Evolutionary conservation across 768 basidiomycete genomes (phyloP).

Genomic region (Suillus fuscotomentosus): DNA sequence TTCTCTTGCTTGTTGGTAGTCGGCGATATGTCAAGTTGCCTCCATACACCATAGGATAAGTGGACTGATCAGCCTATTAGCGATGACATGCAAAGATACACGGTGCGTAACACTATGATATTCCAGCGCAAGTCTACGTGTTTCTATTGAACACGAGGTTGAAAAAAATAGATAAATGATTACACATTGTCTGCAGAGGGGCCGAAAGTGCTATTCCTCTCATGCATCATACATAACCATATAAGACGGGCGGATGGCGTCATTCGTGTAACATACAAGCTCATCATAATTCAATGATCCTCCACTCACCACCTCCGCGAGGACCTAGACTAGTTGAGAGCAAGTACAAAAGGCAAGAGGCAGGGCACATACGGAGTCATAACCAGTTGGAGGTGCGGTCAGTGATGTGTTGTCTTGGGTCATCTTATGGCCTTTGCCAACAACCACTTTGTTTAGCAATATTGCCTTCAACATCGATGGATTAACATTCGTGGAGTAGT

Average conservation of each 20-base stretch:
- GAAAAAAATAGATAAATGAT: not conserved
- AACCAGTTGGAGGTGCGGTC: conserved; percentile 59
- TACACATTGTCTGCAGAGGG: not conserved
- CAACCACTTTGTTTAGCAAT: conserved; percentile 72
- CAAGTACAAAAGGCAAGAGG: not conserved
- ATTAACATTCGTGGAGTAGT: conserved; percentile 63
- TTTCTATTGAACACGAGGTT: not conserved
- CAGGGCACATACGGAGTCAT: conserved; percentile 54
- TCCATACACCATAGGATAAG: not conserved
- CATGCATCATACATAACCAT: conserved; percentile 63
- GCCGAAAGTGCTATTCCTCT: not conserved
- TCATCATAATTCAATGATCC: conserved; percentile 71
- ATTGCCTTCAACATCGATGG: conserved; percentile 59
- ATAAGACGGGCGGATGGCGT: conserved; percentile 71
- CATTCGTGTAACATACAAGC: conserved; percentile 65
- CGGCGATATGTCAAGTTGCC: not conserved
- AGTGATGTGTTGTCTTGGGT: conserved; percentile 53
- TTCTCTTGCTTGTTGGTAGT: not conserved
- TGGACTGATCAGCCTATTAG: not conserved
- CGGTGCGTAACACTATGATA: not conserved
- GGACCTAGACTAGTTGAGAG: conserved; percentile 41
- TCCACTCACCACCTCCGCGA: conserved; percentile 57
- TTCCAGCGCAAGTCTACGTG: not conserved
- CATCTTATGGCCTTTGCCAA: conserved; percentile 69
- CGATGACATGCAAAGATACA: not conserved